phyloP scores from a whole-genome alignment of 2,329 filamentous ascomycete species.

The Hansfordia pulvinata region DNA sequence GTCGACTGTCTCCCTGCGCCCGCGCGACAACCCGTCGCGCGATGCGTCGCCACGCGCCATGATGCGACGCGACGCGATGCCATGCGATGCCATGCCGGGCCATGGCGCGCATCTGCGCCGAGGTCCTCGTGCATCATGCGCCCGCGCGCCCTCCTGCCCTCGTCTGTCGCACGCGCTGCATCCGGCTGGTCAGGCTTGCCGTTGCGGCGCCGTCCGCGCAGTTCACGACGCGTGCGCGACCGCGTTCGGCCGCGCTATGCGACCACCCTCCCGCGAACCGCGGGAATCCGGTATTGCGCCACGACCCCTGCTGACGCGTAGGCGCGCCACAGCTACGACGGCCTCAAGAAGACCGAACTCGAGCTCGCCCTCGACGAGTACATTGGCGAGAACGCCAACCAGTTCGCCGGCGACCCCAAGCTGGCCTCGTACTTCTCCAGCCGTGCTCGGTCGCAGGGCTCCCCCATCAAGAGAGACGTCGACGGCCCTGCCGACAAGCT shows the following conservation, averaged over 20 bases:
- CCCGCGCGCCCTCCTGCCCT: background rate
- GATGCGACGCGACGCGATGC: background rate
- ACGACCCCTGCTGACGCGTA: background rate
- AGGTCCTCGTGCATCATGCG: too few species aligned
- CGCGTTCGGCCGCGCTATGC: too few species aligned
- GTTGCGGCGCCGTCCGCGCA: too few species aligned
- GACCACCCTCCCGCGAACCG: too few species aligned
- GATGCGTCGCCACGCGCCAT: conserved; percentile 2
- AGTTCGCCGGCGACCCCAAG: conserved; percentile 47
- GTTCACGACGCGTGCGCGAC: too few species aligned
- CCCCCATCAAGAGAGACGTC: conserved; percentile 27
- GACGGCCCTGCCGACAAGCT: conserved; percentile 11
- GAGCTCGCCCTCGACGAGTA: conserved; percentile 61
- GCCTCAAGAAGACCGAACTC: conserved; percentile 66
- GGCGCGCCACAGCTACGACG: conserved; percentile 49
- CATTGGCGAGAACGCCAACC: conserved; percentile 54
- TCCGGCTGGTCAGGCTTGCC: too few species aligned
- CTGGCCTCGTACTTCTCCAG: conserved; percentile 66
- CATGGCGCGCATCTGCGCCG: background rate
- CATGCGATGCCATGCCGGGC: background rate
- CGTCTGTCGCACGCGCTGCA: background rate
- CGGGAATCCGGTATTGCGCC: background rate
- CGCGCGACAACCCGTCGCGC: too few species aligned
- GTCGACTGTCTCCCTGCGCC: conserved; percentile 23
- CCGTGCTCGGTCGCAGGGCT: conserved; percentile 43